Evolutionary conservation across 179 eudicot genomes (phyloP).

Genomic region (Heliamphora pulchella): DNA sequence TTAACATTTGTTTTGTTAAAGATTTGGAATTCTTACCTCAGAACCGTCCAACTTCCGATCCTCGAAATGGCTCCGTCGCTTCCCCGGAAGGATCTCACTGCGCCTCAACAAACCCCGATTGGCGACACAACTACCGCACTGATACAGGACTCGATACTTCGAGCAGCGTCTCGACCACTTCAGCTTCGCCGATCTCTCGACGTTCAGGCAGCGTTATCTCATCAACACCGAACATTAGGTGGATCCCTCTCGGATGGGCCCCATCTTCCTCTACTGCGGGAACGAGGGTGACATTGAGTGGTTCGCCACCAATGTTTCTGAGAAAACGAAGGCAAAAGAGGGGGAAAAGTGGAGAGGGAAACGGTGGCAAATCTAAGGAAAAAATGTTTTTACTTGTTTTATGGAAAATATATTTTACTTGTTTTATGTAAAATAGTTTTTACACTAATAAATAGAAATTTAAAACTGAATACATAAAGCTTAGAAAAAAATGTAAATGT

Average conservation of each 20-base stretch:
- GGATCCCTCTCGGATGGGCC: constrained; percentile 41
- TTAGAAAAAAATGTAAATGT: too few species aligned
- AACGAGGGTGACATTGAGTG: constrained; percentile 85
- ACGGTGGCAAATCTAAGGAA: too few species aligned
- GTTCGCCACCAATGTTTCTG: constrained; percentile 50
- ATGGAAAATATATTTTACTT: too few species aligned
- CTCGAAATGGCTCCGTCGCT: constrained; percentile 30
- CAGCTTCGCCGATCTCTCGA: constrained; percentile 51
- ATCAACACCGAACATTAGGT: constrained; percentile 52
- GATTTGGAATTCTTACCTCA: background rate
- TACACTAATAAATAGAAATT: too few species aligned
- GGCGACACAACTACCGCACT: constrained; percentile 19
- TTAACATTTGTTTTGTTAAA: too few species aligned
- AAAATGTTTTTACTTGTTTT: too few species aligned
- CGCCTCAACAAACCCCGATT: constrained; percentile 17
- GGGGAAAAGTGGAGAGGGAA: too few species aligned
- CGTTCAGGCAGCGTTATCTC: constrained; percentile 56
- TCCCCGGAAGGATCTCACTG: constrained; percentile 32
- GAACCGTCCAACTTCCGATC: constrained; percentile 6
- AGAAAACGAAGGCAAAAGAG: too few species aligned
- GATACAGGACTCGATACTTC: constrained; percentile 47
- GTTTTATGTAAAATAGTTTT: too few species aligned
- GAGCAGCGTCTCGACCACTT: constrained; percentile 70
- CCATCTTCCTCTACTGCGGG: constrained; percentile 79
- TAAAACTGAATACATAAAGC: too few species aligned